Base-by-base conservation (phyloP, 1,139 yeast genomes). In the Suhomyces choctaworum region DNA sequence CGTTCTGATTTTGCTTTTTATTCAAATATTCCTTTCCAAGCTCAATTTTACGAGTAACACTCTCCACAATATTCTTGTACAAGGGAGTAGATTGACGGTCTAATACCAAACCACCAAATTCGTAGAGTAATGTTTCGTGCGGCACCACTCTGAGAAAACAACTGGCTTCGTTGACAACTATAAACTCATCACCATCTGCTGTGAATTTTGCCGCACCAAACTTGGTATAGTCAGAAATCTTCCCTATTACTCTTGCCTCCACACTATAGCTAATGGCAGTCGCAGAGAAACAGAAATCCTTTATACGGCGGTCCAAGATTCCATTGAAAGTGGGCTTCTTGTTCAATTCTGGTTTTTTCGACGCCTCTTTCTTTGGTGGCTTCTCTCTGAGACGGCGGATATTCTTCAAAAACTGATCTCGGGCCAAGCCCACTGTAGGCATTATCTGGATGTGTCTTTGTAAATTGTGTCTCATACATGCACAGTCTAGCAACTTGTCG, bases 161-260 rank as follows among this genome's bases (percentile, higher is more conserved):
- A 27, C 58, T 52, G 7, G 51, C 47, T 16, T 56, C 59, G 17
- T 50, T 53, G 2, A 57, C 45, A 12, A 58, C 43, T 13, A 58
- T 42, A 28, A 49, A 56, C 39, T 58, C 58, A 21, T 52, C 53
- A 4, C 38, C 36, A 25, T 45, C 50, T 26, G 7, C 40, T 32
- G 37, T 37, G 13, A 7, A 41, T 17, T 42, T 46, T 26, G 4
- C 7, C 7, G 17, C 23, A 16, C 29, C 20, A 8, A 39, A 27
- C 44, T 44, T 41, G 17, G 48, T 50, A 46, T 64, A 62, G 12
- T 57, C 59, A 3, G 59, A 50, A 9, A 60, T 52, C 34, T 56
- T 56, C 1, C 71, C 70, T 28, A 68, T 60, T 12, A 66, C 50
- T 25, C 69, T 49, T 0, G 66, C 70, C 47, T 60, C 60, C 2